Evolutionary conservation across 192 early-diverging fungal species (phyloP).

Genomic region (Endogone sp.): DNA sequence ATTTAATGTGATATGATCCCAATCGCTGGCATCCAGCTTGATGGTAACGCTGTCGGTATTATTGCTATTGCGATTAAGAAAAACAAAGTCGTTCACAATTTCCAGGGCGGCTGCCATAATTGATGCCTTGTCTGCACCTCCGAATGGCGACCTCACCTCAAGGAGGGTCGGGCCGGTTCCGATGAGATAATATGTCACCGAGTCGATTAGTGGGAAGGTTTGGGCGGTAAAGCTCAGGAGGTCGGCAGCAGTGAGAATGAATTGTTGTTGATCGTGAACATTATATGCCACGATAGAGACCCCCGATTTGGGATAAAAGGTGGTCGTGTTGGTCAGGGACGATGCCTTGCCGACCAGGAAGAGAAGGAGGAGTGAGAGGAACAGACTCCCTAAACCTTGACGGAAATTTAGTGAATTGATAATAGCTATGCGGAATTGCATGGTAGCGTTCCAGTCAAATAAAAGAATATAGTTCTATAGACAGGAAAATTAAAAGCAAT

Average conservation of each 20-base stretch:
- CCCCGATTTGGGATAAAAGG: not conserved
- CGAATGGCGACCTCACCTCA: conserved; percentile 8
- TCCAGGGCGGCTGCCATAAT: not conserved
- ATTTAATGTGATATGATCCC: not conserved
- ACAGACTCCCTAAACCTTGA: too few species aligned
- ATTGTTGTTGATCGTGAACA: not conserved
- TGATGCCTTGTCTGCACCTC: not conserved
- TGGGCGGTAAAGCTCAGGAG: not conserved
- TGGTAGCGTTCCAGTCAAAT: too few species aligned
- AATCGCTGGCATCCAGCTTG: conserved; percentile 6
- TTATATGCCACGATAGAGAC: not conserved
- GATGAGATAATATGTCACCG: conserved; percentile 5
- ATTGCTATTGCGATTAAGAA: conserved; percentile 4
- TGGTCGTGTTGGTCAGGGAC: not conserved
- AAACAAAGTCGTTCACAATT: conserved; percentile 5
- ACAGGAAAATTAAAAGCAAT: too few species aligned
- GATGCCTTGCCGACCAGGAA: not conserved
- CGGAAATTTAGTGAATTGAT: not conserved
- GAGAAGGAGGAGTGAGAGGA: too few species aligned
- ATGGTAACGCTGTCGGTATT: conserved; percentile 6
- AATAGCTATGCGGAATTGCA: not conserved
- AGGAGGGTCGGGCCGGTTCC: conserved; percentile 3
- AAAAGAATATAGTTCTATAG: too few species aligned
- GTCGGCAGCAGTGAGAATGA: not conserved
- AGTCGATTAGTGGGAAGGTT: not conserved